phyloP scores from a whole-genome alignment of 495 filamentous ascomycete genomes.

The Neurospora africana region DNA sequence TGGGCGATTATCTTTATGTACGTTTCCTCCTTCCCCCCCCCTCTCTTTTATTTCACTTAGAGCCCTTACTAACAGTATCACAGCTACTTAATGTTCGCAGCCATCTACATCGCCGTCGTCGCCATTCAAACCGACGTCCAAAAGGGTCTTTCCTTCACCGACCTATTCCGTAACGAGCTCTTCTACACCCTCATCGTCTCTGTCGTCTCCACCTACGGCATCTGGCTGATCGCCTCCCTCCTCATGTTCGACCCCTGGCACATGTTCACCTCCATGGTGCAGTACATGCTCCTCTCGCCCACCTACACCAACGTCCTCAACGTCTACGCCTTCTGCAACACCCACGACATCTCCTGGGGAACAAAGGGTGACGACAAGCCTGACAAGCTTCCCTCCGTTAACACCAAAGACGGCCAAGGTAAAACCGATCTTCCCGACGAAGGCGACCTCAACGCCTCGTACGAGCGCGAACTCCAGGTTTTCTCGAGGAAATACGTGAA shows the following conservation, averaged over 20 bases:
- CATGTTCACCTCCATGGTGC: constrained; percentile 90
- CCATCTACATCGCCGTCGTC: constrained; percentile 85
- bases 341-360: constrained; percentile 95
- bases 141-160: constrained; percentile 49
- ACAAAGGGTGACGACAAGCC: constrained; percentile 91
- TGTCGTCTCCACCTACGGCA: constrained; percentile 79
- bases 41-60: constrained; percentile 3
- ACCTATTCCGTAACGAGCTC: constrained; percentile 73
- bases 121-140: constrained; percentile 63
- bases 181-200: constrained; percentile 94
- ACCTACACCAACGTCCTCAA: constrained; percentile 96
- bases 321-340: constrained; percentile 97
- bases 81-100: constrained; percentile 87
- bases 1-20: constrained; percentile 92
- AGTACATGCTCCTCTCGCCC: constrained; percentile 92
- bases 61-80: constrained; percentile 9
- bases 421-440: constrained; percentile 88
- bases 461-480: constrained; percentile 72
- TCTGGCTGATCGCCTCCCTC: constrained; percentile 86
- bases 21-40: constrained; percentile 17
- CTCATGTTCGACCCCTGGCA: constrained; percentile 99
- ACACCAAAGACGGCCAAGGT: constrained; percentile 84
- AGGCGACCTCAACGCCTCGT: constrained; percentile 75
- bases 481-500: constrained; percentile 57
- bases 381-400: constrained; percentile 70